Evolutionary conservation across 371 early-diverging fungal species (phyloP).

Genomic region (Coemansia sp.): DNA sequence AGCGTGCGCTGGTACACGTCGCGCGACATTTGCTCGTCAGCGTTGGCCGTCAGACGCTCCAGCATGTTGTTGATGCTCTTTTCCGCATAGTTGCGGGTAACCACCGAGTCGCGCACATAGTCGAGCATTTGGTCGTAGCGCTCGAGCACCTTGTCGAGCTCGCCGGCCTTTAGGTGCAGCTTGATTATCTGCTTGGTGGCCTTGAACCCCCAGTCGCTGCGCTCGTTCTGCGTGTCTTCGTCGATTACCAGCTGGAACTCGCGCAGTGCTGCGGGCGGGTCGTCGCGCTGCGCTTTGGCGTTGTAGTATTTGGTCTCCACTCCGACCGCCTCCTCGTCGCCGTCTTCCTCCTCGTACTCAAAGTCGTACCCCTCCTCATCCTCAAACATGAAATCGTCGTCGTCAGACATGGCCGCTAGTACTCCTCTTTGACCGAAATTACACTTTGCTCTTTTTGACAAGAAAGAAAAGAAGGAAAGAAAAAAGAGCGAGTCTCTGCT

Average conservation of each 20-base stretch:
- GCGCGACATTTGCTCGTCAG: conserved; percentile 78
- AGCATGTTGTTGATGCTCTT: conserved; percentile 94
- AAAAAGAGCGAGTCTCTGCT: not conserved
- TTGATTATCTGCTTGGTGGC: conserved; percentile 93
- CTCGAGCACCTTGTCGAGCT: conserved; percentile 68
- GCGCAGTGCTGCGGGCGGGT: conserved; percentile 71
- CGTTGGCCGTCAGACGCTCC: conserved; percentile 75
- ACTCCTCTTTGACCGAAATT: not conserved
- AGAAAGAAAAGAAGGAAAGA: not conserved
- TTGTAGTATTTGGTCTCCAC: conserved; percentile 94
- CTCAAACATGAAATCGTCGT: conserved; percentile 67
- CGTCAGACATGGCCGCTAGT: conserved; percentile 59
- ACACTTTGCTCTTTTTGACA: not conserved
- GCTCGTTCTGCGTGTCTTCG: conserved; percentile 78
- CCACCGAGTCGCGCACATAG: conserved; percentile 72
- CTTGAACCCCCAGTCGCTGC: conserved; percentile 82
- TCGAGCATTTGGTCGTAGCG: conserved; percentile 78
- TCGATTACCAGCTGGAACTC: conserved; percentile 83
- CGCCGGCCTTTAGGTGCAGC: conserved; percentile 63
- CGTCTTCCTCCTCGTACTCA: conserved; percentile 79
- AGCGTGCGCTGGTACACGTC: conserved; percentile 81
- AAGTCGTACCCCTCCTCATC: conserved; percentile 91
- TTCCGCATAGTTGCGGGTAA: conserved; percentile 90
- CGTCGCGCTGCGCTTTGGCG: conserved; percentile 92
- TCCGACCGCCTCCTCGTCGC: conserved; percentile 81